Evolutionary conservation across 192 early-diverging fungal species (phyloP), one percentile per base, ranked within the genome.

Genomic region (Podila clonocystis): DNA sequence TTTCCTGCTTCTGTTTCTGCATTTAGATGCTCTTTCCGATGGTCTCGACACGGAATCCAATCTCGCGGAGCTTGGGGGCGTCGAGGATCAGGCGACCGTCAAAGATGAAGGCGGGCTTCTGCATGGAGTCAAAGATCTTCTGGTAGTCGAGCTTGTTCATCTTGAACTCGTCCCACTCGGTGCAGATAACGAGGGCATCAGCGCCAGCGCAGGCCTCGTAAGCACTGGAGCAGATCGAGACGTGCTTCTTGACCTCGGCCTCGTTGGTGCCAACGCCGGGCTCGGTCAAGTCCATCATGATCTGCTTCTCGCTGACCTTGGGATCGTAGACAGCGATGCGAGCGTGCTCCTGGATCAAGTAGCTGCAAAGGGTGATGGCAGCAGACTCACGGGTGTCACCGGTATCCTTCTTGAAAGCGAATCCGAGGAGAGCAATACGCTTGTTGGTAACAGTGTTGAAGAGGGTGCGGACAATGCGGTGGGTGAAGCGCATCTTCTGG

Each of bases 351-450:
- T 92, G 85, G 60, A 98, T 85, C 58, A 97, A 91, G 63, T 92
- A 86, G 73, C 93, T 90, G 79, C 92, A 91, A 30, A 98, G 83
- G 4, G 88, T 90, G 50, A 95, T 96, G n/a, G 97, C 95, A 31
- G 97, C 94, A 45, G 94, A 93, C 85, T 97, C 95, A 63, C 97
- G 89, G 33, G 97, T 94, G 85, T 98, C 97, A 67, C 94, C 94
- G 31, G 96, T 98, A 73, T 96, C 93, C 83, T 94, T 95, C 87
- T 98, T 98, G 87, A 94, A 98, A 0, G 97, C 94, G 84, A 98
- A 98, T 8, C 97, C 97, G 62, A 95, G 86, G 26, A 95, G 82
- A 4, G 93, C 91, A 67, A 98, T 86, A 62, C 86, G 89, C 84
- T 93, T 95, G 79, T 94, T 89, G 22, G 91, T 89, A 73, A 96